phyloP scores from a whole-genome alignment of 148 eudicot species.

The Amaranthus palmeri region DNA sequence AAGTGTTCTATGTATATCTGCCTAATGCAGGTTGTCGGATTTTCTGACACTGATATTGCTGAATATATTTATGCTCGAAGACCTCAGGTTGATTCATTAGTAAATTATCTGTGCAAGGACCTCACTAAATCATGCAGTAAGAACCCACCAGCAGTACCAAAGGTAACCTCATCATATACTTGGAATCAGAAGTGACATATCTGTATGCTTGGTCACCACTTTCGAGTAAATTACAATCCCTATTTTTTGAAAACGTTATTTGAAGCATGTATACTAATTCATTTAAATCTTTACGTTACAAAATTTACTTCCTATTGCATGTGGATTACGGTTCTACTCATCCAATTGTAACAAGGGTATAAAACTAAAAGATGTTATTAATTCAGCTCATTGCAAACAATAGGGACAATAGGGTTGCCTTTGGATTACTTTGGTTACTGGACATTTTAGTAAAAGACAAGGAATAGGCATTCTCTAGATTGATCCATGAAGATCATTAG shows the following conservation, averaged over 20 bases:
- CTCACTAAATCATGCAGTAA: conserved; percentile 65
- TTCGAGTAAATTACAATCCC: not conserved
- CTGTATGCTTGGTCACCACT: not conserved
- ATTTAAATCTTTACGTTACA: not conserved
- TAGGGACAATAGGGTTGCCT: no score
- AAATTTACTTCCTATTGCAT: not conserved
- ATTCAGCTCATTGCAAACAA: not conserved
- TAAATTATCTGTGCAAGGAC: conserved; percentile 66
- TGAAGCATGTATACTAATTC: not conserved
- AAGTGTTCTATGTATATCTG: not conserved
- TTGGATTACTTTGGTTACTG: not conserved
- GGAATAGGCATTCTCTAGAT: not conserved
- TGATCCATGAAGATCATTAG: not conserved
- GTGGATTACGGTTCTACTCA: not conserved
- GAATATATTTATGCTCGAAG: conserved; percentile 69
- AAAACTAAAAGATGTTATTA: not conserved
- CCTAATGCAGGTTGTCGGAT: conserved; percentile 67
- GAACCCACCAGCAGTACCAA: conserved; percentile 87
- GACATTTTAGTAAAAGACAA: not conserved
- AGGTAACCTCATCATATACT: conserved; percentile 35
- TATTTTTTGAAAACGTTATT: not conserved
- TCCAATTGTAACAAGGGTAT: no score
- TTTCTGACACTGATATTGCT: conserved; percentile 90
- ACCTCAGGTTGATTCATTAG: conserved; percentile 56
- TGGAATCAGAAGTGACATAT: not conserved